Evolutionary conservation across 495 filamentous ascomycete species (phyloP), one percentile per base, ranked within the genome.

Genomic region (Astrothelium macrocarpum): DNA sequence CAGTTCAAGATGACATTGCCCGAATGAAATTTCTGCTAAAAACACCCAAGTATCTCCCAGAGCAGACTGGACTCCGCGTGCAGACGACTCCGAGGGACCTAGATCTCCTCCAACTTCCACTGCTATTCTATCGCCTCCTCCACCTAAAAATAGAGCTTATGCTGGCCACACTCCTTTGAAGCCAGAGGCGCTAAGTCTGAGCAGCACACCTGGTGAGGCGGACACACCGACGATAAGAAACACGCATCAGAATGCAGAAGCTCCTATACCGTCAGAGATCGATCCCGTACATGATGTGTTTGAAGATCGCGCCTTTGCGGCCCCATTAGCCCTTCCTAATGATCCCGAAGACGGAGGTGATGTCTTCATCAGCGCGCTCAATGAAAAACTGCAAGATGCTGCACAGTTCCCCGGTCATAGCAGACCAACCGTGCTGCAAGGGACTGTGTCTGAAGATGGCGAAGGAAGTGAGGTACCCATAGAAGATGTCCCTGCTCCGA

Each of bases 221-320:
- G 68, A 70, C 53, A 70, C 68, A 16, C 68, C 68, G 9, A 70
- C 68, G 29, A 39, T 61, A 3, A 59, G 61, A 32, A 70, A 70
- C 68, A 70, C 68, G 10, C 63, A 68, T 49, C 63, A 62, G 29
- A 70, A 70, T 42, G 23, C 59, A 31, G 65, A 68, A 5, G 49
- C 49, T 10, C 49, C 25, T 5, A 16, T 56, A 28, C 49, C 49
- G 20, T 16, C 25, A 29, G 59, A 82, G 80, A n/a, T 78, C 78
- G 29, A 80, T 77, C 68, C 81, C 81, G 72, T 79, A 76, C 74
- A 84, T 82, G 67, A 84, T 81, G 59, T 89, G 88, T 59, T 90
- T 90, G 63, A 95, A 88, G 36, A 96, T 36, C 59, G 32, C 20
- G 60, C 53, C 26, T 59, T 70, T 12, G 68, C 59, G n/a, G 68